These are phyloP conservation scores for Pythium rhizo-oryzae DNA, from an alignment of 352 stramenopile genomes.

Conservation along the genomic window DNA sequence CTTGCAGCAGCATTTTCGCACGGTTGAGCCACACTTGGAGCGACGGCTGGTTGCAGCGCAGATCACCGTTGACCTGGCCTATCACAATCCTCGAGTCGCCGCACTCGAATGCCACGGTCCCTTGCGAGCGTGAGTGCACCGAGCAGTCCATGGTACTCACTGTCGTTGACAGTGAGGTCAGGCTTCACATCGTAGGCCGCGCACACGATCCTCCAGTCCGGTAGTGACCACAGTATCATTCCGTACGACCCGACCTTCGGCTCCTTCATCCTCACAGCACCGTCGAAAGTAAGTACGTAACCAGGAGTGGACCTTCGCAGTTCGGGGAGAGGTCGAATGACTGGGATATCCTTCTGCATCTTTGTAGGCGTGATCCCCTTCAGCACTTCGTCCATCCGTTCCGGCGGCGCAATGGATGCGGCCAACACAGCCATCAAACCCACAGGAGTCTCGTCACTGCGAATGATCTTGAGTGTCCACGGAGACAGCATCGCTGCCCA, in stretches of 20 bases:
- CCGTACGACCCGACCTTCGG: not conserved
- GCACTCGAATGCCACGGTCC: too few relatives aligned
- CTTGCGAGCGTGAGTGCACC: not conserved
- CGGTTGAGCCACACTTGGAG: constrained; percentile 10
- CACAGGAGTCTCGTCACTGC: not conserved
- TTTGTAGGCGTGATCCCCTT: constrained; percentile 4
- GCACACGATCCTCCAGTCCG: not conserved
- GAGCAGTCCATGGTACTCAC: constrained; percentile 7
- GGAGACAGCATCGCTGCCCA: constrained; percentile 13
- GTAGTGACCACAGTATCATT: not conserved
- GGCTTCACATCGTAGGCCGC: not conserved
- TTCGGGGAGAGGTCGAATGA: constrained; percentile 1
- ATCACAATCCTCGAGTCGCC: constrained; percentile 16
- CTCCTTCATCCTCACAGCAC: not conserved
- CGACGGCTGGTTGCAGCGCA: constrained; percentile 3
- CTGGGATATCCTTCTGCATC: not conserved
- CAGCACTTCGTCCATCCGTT: constrained; percentile 2
- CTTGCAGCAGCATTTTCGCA: not conserved
- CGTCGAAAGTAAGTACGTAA: constrained; percentile 19
- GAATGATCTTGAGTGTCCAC: constrained; percentile 13
- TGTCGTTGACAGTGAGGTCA: constrained; percentile 10
- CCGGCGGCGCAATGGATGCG: not conserved
- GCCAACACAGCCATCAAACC: not conserved
- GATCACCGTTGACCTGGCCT: constrained; percentile 5
- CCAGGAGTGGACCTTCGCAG: constrained; percentile 2